Evolutionary conservation across 1,139 yeast species (phyloP), one percentile per base, ranked within the genome.

Genomic region (Lodderomyces metapsilosis): DNA sequence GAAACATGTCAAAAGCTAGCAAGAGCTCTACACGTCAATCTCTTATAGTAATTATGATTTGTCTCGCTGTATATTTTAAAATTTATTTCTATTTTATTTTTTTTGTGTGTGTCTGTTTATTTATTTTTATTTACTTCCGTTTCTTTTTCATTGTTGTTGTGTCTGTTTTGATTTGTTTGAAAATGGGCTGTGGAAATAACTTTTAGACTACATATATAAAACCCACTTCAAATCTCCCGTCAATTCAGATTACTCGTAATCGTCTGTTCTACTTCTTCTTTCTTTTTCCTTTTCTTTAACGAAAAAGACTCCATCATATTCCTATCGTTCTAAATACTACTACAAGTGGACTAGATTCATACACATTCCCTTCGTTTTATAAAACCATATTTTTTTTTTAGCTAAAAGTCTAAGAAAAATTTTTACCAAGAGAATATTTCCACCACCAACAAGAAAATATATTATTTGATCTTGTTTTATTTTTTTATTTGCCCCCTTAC

Each of bases 281-380:
- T 17, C 35, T 20, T 32, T n/a, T 20, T 32, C 24, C 16, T 32
- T 20, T 15, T 13, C 18, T 15, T 15, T 15, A 28, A 28, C 18
- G 18, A 28, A 28, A 28, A 16, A 25, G 3, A 25, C n/a, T n/a
- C n/a, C n/a, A 8, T 8, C 25, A 23, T n/a, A 4, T 23, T 4
- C 11, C 32, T 18, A 15, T 28, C 32, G 32, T 28, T 28, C n/a
- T 3, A 25, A 3, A 4, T 16, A 10, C 34, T 16, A 17, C n/a
- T n/a, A n/a, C n/a, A n/a, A n/a, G n/a, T n/a, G n/a, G n/a, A n/a
- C n/a, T n/a, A n/a, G n/a, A n/a, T n/a, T n/a, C n/a, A 8, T 5
- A 31, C 34, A 10, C 34, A 17, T 31, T 32, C 24, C 21, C 24
- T 32, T 32, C 35, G 23, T 32, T 32, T 18, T 9, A 25, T 25